Evolutionary conservation across 2,329 filamentous ascomycete species (phyloP), one percentile per base, ranked within the genome.

Genomic region (Exserohilum turcica): DNA sequence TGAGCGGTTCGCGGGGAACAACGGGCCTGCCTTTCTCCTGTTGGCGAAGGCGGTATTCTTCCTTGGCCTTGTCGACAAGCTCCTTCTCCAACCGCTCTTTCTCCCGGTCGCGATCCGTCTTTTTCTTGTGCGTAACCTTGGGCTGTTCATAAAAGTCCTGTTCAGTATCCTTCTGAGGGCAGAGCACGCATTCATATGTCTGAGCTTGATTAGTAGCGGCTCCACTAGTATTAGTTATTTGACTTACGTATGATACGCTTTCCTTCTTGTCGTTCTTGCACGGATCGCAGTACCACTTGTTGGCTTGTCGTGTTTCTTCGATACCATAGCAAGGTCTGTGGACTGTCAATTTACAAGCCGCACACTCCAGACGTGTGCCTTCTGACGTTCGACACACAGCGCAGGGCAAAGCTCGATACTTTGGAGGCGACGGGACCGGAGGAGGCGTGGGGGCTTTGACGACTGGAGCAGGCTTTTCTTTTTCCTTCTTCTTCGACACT

Each of bases 281-380:
- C 84, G 92, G 96, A 75, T 97, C 94, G 74, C 94, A 99, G 35
- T 88, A 85, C 94, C 94, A 99, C 75, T 96, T 96, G 51, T 65
- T 65, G 38, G 82, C 84, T 28, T 85, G 82, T 36, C 90, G 85
- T 51, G 76, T 76, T 43, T 88, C 86, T 39, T 88, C 85, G 28
- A 97, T 82, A n/a, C 94, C 94, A 70, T 97, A 99, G 76, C 94
- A 99, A 57, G 86, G 86, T 48, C 90, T 88, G 74, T 99, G 94
- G 19, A 97, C 93, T 3, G 92, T 92, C 74, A 99, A 78, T 47
- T 91, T 88, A 74, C 94, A 99, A 67, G 96, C 91, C 43, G 86
- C 84, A 74, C 94, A 99, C 35, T 88, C 86, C 64, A 91, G 85
- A 10, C 70, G 70, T 21, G 53, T 29, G 8, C 71, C 72, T 43